A percentile compares a stretch with the other conserved stretches of the same genome.
Conservation (phyloP, 257 asterid species). For the Solanum appendiculatum region DNA sequence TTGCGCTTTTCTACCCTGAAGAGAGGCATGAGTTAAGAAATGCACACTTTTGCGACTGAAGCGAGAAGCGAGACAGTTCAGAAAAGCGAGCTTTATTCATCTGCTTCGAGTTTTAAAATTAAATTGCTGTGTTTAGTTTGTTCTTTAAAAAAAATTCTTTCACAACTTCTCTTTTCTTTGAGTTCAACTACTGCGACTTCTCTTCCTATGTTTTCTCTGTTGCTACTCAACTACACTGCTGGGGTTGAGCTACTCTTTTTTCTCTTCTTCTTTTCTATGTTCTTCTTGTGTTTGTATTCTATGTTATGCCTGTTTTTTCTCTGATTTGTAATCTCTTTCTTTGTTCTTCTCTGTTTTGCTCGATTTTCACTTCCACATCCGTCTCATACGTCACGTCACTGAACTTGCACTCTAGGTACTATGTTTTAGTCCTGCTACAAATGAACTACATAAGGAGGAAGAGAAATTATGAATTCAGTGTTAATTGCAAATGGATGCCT, state of each 20-base stretch:
- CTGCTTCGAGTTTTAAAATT: neutral
- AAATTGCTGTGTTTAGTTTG: neutral
- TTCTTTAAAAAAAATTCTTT: neutral
- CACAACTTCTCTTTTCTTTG: neutral
- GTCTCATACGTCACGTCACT: neutral
- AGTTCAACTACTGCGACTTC: neutral
- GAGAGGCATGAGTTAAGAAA: neutral
- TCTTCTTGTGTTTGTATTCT: neutral
- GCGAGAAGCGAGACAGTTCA: neutral
- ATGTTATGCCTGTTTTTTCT: neutral
- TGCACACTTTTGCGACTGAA: neutral
- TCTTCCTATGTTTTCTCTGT: neutral
- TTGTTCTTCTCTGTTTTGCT: neutral
- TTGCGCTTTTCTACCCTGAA: neutral
- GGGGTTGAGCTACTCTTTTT: neutral
- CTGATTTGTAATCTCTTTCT: neutral
- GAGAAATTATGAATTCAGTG: neutral
- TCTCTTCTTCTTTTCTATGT: neutral
- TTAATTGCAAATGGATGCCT: neutral
- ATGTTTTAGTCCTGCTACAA: neutral
- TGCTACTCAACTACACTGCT: neutral
- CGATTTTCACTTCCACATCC: neutral
- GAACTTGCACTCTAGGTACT: neutral
- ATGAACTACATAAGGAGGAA: neutral
- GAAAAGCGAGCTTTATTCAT: neutral